Evolutionary conservation across 768 basidiomycete species (phyloP), one percentile per base, ranked within the genome.

Genomic region (Leucosporidium yakuticum): DNA sequence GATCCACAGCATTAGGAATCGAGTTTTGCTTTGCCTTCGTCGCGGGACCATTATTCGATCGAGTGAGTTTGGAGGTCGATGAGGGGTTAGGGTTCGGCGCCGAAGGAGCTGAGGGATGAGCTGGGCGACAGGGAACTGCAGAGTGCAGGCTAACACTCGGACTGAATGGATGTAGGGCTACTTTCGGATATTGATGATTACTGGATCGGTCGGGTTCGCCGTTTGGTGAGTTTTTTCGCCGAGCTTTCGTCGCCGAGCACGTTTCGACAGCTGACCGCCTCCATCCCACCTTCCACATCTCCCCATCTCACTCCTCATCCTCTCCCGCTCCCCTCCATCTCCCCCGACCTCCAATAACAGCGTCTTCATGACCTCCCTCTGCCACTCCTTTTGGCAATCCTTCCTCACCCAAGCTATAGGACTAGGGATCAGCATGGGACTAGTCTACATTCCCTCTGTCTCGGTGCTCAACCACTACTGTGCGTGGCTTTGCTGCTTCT

Each of bases 301-400:
- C 34, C 34, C 5, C 34, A 8, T 27, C n/a, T 7, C n/a, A 31
- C 27, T 31, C 53, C 25, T 19, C 15, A n/a, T 17, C 17, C 21
- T 8, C 7, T 8, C 23, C 14, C 50, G n/a, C 14, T 20, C 4
- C 53, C 29, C 4, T 27, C 14, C 8, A 12, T 12, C 27, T 25
- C 54, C 29, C 19, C 27, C 15, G 15, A 23, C 31, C 20, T 8
- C 12, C 27, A 1, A 12, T 32, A 2, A n/a, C 36, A 58, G 57
- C 23, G 34, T 58, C 20, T 58, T 58, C 36, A 58, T 58, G 57
- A 25, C 25, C 36, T n/a, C 34, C 11, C 57, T 58, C 23, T 58
- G 32, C 32, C 34, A 21, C 3, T 4, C 15, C 4, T 58, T 36
- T 21, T 58, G 57, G 57, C 57, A 58, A 21, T 7, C 34, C 1